Evolutionary conservation across 179 eudicot genomes (phyloP).

Genomic region (Amaranthus tricolor): DNA sequence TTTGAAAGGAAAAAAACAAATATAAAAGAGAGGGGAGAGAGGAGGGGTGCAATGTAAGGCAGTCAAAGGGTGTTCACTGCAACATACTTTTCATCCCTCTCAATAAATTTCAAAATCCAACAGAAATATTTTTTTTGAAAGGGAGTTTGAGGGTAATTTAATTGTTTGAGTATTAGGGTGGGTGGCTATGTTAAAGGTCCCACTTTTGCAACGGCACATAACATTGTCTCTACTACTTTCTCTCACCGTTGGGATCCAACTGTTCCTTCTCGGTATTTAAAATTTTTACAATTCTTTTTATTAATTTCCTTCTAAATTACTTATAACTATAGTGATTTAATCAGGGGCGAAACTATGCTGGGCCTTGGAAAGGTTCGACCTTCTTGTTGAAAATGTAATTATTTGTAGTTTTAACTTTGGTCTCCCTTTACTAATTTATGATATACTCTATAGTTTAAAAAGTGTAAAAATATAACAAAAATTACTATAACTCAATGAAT

Average conservation of each 20-base stretch:
- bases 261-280: constrained; percentile 17
- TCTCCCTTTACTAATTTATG: not conserved
- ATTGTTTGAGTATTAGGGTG: constrained; percentile 2
- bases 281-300: not conserved
- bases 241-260: constrained; percentile 36
- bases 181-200: constrained; percentile 21
- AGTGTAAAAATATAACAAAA: too few species aligned
- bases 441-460: not conserved
- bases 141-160: not conserved
- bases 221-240: constrained; percentile 11
- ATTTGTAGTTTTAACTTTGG: too few species aligned
- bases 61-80: constrained; percentile 28
- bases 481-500: too few species aligned
- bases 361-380: too few species aligned
- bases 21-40: not conserved
- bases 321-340: not conserved
- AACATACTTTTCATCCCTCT: constrained; percentile 23
- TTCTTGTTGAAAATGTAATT: too few species aligned
- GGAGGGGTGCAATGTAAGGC: constrained; percentile 14
- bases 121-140: constrained; percentile 24
- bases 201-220: constrained; percentile 36
- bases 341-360: too few species aligned
- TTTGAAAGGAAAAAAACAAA: not conserved
- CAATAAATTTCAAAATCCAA: constrained; percentile 34
- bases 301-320: not conserved